Conservation (phyloP, 2,329 filamentous ascomycete genomes). For the Aspergillus glaucus region DNA sequence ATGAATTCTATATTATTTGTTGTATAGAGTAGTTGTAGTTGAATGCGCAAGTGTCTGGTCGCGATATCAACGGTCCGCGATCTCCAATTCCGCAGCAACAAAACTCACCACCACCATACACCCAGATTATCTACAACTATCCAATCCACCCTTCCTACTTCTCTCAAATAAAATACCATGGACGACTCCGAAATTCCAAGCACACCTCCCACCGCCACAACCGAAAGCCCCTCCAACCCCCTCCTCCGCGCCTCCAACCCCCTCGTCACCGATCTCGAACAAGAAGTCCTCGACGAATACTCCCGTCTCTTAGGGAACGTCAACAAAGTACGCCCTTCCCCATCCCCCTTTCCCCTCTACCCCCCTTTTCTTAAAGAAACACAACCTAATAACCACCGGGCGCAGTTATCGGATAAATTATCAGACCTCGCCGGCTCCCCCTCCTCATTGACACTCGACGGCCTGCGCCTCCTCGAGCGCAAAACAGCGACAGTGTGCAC, state of each 20-base stretch:
- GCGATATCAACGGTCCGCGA: too few relatives aligned
- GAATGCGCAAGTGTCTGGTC: too few relatives aligned
- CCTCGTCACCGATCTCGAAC: slow-evolving; percentile 68
- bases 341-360: neutral
- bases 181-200: slow-evolving; percentile 9
- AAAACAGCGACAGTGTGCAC: slow-evolving; percentile 96
- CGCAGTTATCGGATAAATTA: slow-evolving; percentile 36
- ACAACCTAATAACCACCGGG: neutral
- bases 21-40: too few relatives aligned
- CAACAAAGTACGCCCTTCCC: slow-evolving; percentile 60
- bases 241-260: slow-evolving; percentile 33
- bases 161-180: neutral
- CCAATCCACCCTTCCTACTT: neutral
- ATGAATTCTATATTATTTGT: too few relatives aligned
- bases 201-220: slow-evolving; percentile 9
- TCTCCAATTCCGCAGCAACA: neutral
- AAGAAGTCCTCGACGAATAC: slow-evolving; percentile 93
- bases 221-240: slow-evolving; percentile 24
- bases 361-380: neutral
- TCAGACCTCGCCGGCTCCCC: slow-evolving; percentile 55
- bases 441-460: slow-evolving; percentile 71
- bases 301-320: slow-evolving; percentile 80
- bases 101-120: neutral
- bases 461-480: slow-evolving; percentile 78
- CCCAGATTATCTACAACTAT: slow-evolving; percentile 1